Base-by-base conservation (phyloP, 257 asterid species). In the Capsicum rhomboideum region DNA sequence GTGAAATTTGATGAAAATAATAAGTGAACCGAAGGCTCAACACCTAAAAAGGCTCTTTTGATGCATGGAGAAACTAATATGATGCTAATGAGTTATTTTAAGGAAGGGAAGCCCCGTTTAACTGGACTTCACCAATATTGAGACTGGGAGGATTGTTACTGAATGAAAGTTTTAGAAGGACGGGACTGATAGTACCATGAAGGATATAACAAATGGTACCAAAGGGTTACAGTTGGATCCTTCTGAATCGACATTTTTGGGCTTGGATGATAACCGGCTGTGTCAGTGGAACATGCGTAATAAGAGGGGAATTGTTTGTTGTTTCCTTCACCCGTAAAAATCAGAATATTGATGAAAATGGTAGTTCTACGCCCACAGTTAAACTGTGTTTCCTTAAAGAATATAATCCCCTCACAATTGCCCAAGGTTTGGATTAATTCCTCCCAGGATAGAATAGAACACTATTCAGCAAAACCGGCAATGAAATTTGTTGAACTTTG, bases 261-360 rank as follows among this genome's bases (percentile, higher is more conserved):
- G 99, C 4, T 89, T 97, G 89, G 99, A 97, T 87, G 97, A 90
- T 84, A 93, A 89, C 82, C 88, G 93, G 84, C 82, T 97, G 90
- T 97, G 98, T 28, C 97, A 93, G 81, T 97, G 99, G 99, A 98
- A 95, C 90, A 95, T 93, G 98, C 96, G 98, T 6, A 98, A 95
- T 82, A 92, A 74, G 91, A 89, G 86, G 86, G 99, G 99, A 23
- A 89, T 97, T 85, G n/a, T n/a, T n/a, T n/a, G n/a, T n/a, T n/a
- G n/a, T n/a, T n/a, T n/a, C n/a, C n/a, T n/a, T n/a, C n/a, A n/a
- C n/a, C n/a, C n/a, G n/a, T n/a, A n/a, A n/a, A n/a, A n/a, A n/a
- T n/a, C n/a, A n/a, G n/a, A n/a, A n/a, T n/a, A n/a, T n/a, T n/a
- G n/a, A n/a, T n/a, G n/a, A n/a, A n/a, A n/a, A n/a, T n/a, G n/a